Evolutionary conservation across 148 eudicot species (phyloP).

Genomic region (Amaranthus cruentus): DNA sequence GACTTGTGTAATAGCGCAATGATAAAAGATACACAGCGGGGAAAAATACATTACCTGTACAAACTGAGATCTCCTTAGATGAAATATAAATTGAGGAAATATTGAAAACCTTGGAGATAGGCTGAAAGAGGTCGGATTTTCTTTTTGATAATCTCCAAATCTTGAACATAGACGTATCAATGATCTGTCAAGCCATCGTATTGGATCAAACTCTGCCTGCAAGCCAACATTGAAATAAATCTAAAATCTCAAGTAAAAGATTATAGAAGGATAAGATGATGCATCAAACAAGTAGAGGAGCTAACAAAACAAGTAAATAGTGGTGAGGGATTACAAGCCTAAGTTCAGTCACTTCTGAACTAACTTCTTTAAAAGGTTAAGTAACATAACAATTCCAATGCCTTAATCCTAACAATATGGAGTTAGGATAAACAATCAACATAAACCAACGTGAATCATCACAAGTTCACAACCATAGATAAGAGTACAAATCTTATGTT

Average conservation of each 20-base stretch:
- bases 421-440: no score
- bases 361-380: neutral
- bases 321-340: neutral
- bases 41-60: conserved; percentile 56
- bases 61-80: conserved; percentile 90
- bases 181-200: conserved; percentile 94
- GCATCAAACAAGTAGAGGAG: neutral
- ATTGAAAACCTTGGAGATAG: conserved; percentile 84
- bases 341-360: neutral
- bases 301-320: neutral
- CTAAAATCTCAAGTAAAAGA: neutral
- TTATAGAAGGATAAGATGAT: neutral
- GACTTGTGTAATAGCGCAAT: neutral
- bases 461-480: no score
- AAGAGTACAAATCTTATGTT: no score
- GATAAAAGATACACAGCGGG: neutral
- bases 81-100: conserved; percentile 90
- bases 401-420: neutral
- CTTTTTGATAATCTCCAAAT: conserved; percentile 91
- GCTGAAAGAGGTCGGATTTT: conserved; percentile 67
- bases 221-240: conserved; percentile 12
- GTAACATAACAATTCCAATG: neutral
- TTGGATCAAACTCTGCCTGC: conserved; percentile 96
- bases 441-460: no score
- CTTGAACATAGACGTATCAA: conserved; percentile 78